Evolutionary conservation across 768 basidiomycete genomes (phyloP).

Genomic region (Boletus sp.): DNA sequence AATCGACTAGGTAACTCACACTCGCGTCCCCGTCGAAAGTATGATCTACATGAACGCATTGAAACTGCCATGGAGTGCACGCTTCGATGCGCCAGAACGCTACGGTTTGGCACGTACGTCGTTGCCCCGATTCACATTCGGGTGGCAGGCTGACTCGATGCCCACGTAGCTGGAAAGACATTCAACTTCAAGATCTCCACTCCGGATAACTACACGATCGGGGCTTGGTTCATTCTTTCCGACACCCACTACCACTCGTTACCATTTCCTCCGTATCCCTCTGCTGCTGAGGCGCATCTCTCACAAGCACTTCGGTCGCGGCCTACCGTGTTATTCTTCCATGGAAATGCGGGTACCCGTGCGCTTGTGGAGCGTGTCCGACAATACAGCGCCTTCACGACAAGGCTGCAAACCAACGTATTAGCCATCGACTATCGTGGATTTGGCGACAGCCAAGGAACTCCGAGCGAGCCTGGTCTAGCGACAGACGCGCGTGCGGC

Average conservation of each 20-base stretch:
- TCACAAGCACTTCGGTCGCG: conserved; percentile 50
- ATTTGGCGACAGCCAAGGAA: conserved; percentile 82
- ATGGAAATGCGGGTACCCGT: conserved; percentile 86
- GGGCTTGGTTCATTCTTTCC: conserved; percentile 83
- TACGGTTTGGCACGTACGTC: conserved; percentile 80
- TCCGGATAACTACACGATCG: conserved; percentile 73
- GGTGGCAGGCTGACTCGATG: background rate
- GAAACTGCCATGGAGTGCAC: conserved; percentile 58
- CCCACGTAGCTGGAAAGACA: conserved; percentile 66
- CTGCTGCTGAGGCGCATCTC: conserved; percentile 43
- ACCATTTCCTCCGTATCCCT: conserved; percentile 38
- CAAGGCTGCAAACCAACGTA: conserved; percentile 70
- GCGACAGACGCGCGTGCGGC: conserved; percentile 70
- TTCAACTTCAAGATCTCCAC: conserved; percentile 70
- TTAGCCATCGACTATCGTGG: conserved; percentile 91
- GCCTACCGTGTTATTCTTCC: conserved; percentile 88
- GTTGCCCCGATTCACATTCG: background rate
- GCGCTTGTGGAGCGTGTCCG: conserved; percentile 65
- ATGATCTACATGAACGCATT: conserved; percentile 66
- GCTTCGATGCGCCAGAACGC: conserved; percentile 67
- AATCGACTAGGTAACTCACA: conserved; percentile 16
- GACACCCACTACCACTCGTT: conserved; percentile 59
- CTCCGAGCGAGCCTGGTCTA: conserved; percentile 75
- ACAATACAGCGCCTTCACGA: conserved; percentile 63
- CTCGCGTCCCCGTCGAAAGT: conserved; percentile 34